Percentiles rank a stretch among this genome's conserved stretches.
Evolutionary conservation across 371 early-diverging fungal species (phyloP).

Genomic region (Mortierella sp.): DNA sequence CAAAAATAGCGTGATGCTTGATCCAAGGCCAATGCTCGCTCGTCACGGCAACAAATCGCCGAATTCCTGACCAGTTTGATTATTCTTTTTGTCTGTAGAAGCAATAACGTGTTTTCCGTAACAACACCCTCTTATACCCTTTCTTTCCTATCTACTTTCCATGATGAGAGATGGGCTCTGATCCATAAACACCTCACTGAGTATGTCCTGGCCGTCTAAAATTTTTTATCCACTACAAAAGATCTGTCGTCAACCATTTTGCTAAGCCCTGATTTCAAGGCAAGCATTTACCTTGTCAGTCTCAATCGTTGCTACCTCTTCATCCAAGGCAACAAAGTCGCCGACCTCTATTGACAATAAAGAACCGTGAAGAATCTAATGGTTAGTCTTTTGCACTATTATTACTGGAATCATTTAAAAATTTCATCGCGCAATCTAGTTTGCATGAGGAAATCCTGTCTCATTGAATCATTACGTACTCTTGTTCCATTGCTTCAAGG

Average conservation of each 20-base stretch:
- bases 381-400: not conserved
- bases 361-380: not conserved
- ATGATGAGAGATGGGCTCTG: not conserved
- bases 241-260: not conserved
- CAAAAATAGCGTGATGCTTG: no score
- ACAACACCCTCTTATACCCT: no score
- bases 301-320: constrained; percentile 96
- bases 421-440: constrained; percentile 7
- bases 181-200: not conserved
- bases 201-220: not conserved
- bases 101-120: not conserved
- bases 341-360: constrained; percentile 84
- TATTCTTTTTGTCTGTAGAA: not conserved
- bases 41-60: not conserved
- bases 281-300: constrained; percentile 89
- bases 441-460: not conserved
- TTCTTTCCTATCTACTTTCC: not conserved
- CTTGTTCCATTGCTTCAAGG: constrained; percentile 95
- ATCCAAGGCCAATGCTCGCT: no score
- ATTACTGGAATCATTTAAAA: not conserved
- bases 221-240: not conserved
- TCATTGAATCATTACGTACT: constrained; percentile 66
- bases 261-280: not conserved
- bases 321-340: constrained; percentile 94
- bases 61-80: not conserved